Percentiles rank a stretch among this genome's conserved stretches.
Evolutionary conservation across 345 rosid genomes (phyloP).

Genomic region (Aurinia saxatilis): DNA sequence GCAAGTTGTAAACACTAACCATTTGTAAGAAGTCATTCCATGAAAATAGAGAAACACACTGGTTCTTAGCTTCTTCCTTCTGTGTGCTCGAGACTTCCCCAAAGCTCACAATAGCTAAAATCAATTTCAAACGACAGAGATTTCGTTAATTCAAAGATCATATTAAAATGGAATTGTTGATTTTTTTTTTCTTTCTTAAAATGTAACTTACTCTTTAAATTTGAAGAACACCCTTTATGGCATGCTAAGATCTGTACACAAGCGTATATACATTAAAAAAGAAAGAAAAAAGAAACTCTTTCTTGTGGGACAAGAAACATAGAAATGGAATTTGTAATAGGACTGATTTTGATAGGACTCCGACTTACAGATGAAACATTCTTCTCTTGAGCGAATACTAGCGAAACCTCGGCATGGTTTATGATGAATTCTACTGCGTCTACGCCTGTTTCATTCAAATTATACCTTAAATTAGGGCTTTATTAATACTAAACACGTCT

Average conservation of each 20-base stretch:
- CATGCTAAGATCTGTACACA: constrained; percentile 65
- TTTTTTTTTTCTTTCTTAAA: background rate
- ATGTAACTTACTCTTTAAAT: constrained; percentile 55
- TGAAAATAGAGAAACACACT: constrained; percentile 65
- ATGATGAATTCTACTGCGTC: constrained; percentile 90
- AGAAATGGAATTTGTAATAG: background rate
- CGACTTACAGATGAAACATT: constrained; percentile 62
- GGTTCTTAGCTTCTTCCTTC: constrained; percentile 68
- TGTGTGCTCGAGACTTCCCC: constrained; percentile 45
- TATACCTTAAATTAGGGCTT: background rate
- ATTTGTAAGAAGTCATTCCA: constrained; percentile 63
- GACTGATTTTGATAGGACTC: background rate
- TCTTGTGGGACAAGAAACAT: constrained; percentile 8
- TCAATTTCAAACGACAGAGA: background rate
- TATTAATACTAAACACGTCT: background rate
- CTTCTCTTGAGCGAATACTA: constrained; percentile 76
- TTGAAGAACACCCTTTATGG: constrained; percentile 50
- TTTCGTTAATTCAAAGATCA: background rate
- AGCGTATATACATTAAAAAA: background rate
- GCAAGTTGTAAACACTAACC: constrained; percentile 34
- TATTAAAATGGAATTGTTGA: background rate
- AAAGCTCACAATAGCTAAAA: constrained; percentile 75
- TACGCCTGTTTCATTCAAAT: constrained; percentile 46
- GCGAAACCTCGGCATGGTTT: constrained; percentile 85
- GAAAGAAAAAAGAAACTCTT: background rate